Base-by-base conservation (phyloP, 2,329 filamentous ascomycete genomes). In the Fusarium mangiferae region DNA sequence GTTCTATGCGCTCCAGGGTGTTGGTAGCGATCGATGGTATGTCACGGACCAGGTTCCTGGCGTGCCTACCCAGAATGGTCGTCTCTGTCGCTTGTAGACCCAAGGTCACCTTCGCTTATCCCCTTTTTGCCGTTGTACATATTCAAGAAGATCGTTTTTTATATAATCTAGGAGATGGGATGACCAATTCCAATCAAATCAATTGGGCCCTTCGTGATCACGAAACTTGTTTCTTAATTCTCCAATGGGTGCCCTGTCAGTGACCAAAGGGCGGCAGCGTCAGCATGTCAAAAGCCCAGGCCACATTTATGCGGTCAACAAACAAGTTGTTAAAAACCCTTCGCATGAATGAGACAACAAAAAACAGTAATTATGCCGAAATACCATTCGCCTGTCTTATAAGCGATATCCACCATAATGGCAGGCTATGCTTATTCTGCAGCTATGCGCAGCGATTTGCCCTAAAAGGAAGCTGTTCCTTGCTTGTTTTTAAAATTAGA, bases 21-120 rank as follows among this genome's bases (percentile, higher is more conserved):
- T 77, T 36, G 74, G 74, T 1, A 77, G 74, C 15, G 75, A 78
- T 4, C 51, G 66, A 3, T 77, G 75, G 75, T 75, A 74, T 48
- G 46, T 78, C 2, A 75, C 72, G 0, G 59, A 45, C 7, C 76
- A 78, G 46, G 33, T 77, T 7, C 52, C 66, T 20, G 70, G 75
- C 15, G 41, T 78, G 26, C 74, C 76, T 7, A 78, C 76, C 6
- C 75, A 78, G 46, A 78, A 78, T 24, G 75, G 75, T 10, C 70
- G 65, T 3, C 65, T 77, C 20, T 77, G 72, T 15, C 69, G 63
- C 12, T 54, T 69, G 10, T 72, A 56, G 6, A n/a, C 6, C 10
- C 10, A 17, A 17, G 10, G 17, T 13, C 6, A 14, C 24, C 15
- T 30, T 48, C 8, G 28, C 20, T 30, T 48, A 48, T 15, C 26